phyloP scores from a whole-genome alignment of 345 rosid species.

The Orychophragmus violaceus region DNA sequence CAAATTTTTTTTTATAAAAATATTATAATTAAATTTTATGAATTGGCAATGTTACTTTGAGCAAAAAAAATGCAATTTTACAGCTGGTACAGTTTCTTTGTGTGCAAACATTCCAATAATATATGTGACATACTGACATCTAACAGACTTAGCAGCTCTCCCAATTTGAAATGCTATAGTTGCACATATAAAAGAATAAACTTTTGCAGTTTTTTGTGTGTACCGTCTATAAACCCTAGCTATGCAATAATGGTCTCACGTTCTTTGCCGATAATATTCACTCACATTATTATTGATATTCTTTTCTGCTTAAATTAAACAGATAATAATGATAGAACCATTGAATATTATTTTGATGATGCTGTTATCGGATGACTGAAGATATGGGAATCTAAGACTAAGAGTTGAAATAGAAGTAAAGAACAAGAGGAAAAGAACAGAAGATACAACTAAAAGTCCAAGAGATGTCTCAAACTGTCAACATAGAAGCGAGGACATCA shows the following conservation, averaged over 20 bases:
- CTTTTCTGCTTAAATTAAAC: background rate
- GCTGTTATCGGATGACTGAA: background rate
- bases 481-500: constrained; percentile 5
- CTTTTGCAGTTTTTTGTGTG: background rate
- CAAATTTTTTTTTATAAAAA: background rate
- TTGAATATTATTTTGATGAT: no score
- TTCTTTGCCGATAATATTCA: background rate
- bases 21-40: background rate
- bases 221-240: background rate
- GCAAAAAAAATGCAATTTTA: background rate
- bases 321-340: no score
- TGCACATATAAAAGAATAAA: no score
- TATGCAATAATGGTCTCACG: constrained; percentile 2
- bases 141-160: background rate
- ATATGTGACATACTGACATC: background rate
- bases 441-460: constrained; percentile 24
- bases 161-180: background rate
- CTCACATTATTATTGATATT: background rate
- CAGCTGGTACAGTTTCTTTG: background rate
- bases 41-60: background rate
- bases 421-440: constrained; percentile 29
- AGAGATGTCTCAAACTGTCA: constrained; percentile 16
- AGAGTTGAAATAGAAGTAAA: constrained; percentile 20
- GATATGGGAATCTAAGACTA: constrained; percentile 19
- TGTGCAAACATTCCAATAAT: background rate